phyloP scores from a whole-genome alignment of 1,139 yeast species.

The Taphrina deformans region DNA sequence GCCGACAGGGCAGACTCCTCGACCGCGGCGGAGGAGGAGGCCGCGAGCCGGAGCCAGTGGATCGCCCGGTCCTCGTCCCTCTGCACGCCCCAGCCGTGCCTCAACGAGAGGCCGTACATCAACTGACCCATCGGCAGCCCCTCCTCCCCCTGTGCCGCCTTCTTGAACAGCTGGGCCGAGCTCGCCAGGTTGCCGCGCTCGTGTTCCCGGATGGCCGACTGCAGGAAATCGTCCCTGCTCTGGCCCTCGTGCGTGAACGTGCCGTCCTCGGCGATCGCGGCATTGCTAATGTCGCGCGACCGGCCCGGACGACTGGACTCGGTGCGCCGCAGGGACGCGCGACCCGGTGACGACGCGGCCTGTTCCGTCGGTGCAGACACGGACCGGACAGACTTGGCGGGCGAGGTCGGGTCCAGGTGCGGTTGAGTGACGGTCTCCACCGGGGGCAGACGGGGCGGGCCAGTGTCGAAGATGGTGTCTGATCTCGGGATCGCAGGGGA shows the following conservation, averaged over 20 bases:
- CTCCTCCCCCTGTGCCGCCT: slow-evolving; percentile 53
- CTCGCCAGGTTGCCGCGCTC: slow-evolving; percentile 63
- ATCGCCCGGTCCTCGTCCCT: slow-evolving; percentile 60
- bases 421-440: neutral
- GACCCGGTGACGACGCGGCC: neutral
- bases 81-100: slow-evolving; percentile 72
- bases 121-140: slow-evolving; percentile 71
- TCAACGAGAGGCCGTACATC: slow-evolving; percentile 66
- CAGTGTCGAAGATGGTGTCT: slow-evolving; percentile 14
- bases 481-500: slow-evolving; percentile 24
- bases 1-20: slow-evolving; percentile 10
- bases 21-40: slow-evolving; percentile 39
- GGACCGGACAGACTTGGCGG: neutral
- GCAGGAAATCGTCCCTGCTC: slow-evolving; percentile 16
- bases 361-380: neutral
- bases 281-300: neutral
- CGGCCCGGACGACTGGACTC: neutral
- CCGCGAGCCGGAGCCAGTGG: slow-evolving; percentile 60
- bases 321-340: neutral
- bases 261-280: slow-evolving; percentile 6
- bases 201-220: slow-evolving; percentile 55
- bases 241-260: slow-evolving; percentile 1
- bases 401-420: neutral
- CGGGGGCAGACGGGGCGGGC: slow-evolving; percentile 22
- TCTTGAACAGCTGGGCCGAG: slow-evolving; percentile 66